phyloP scores from a whole-genome alignment of 495 filamentous ascomycete species.

The Neurospora tetraspora region DNA sequence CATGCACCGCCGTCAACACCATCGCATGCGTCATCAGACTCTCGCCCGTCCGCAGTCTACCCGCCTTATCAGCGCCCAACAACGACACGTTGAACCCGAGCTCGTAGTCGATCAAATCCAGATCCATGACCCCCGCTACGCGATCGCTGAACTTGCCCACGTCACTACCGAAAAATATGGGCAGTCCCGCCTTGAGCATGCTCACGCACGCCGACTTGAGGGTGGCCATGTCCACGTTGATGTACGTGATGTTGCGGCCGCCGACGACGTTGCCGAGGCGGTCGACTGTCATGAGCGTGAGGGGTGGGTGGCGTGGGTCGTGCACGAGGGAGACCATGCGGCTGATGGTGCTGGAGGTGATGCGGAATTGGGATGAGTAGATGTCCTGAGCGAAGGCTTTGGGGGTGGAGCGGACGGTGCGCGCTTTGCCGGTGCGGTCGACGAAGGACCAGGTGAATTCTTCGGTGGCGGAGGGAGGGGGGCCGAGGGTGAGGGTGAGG shows the following conservation, averaged over 20 bases:
- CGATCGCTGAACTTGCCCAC: constrained; percentile 70
- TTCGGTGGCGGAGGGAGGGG: constrained; percentile 54
- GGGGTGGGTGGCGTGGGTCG: constrained; percentile 68
- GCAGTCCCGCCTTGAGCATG: constrained; percentile 65
- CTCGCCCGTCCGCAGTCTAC: constrained; percentile 60
- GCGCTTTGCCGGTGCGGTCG: constrained; percentile 53
- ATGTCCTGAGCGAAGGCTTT: constrained; percentile 55
- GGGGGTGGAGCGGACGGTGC: constrained; percentile 51
- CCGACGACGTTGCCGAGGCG: constrained; percentile 71
- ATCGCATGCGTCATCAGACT: constrained; percentile 82
- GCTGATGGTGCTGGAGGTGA: constrained; percentile 42
- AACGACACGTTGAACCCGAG: constrained; percentile 69
- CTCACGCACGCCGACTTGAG: constrained; percentile 64
- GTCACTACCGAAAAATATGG: constrained; percentile 82
- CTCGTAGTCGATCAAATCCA: constrained; percentile 58
- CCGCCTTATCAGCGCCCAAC: constrained; percentile 57
- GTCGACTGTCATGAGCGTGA: constrained; percentile 60
- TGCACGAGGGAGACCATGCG: constrained; percentile 70
- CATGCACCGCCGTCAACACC: constrained; percentile 76
- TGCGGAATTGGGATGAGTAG: constrained; percentile 30
- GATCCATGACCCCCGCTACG: constrained; percentile 64
- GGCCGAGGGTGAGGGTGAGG: constrained; percentile 68
- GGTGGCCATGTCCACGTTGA: constrained; percentile 66
- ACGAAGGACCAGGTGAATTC: constrained; percentile 70
- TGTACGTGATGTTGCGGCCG: constrained; percentile 60